Evolutionary conservation across 805 yeast species (phyloP), one percentile per base, ranked within the genome.

Genomic region (Saccharomycopsis fodiens): DNA sequence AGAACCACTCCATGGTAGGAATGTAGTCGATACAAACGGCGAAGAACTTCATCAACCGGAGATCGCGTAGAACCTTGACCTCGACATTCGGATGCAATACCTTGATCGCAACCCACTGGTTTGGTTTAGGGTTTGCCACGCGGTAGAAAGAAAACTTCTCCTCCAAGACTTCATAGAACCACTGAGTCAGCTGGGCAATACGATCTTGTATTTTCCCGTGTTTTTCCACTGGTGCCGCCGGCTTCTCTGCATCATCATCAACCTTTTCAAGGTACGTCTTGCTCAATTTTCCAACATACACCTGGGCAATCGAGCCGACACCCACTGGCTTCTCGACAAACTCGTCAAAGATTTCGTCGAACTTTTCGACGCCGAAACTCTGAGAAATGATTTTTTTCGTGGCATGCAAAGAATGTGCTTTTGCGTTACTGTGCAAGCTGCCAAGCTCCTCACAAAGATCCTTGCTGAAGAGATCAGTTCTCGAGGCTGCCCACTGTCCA

Each of bases 401-500:
- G 41, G 72, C 70, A 1, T 58, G 53, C 27, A 85, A 61, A 0
- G 83, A 65, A 66, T 93, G 99, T 4, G 82, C 72, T 47, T 74
- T 77, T 7, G 88, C 91, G 58, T 86, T 77, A 3, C 96, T 85
- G 61, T 93, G 99, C 45, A 93, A 65, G 20, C 73, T 65, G 7
- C 85, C 76, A 54, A 93, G 65, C 57, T 85, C 88, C 19, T 76
- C 74, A 60, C 97, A 91, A 62, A 91, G 64, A 35, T 74, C 85
- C 39, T 65, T 67, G 2, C 96, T 82, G 64, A 93, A 91, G 29
- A 93, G 82, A 63, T 93, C 99, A 0, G 95, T 85, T 62, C 99
- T 75, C 8, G 96, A 84, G 2, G 97, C 97, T 0, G 98, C 98
- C 99, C 99, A 93, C 66, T 93, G 99, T 3, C 97, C 98, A 47